Evolutionary conservation across 1,139 yeast species (phyloP), one percentile per base, ranked within the genome.

Genomic region (Pichia sp.): DNA sequence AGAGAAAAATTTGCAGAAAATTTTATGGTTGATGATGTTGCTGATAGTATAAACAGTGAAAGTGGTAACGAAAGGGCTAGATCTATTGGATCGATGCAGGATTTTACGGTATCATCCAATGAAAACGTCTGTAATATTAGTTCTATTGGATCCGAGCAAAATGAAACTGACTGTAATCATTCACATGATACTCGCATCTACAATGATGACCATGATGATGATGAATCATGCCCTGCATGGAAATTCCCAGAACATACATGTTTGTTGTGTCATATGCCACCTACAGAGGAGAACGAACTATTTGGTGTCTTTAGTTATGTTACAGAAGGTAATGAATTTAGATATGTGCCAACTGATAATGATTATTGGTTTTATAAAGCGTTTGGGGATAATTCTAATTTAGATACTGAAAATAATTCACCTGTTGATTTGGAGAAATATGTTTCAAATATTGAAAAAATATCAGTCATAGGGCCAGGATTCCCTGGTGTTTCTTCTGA

Each of bases 231-330:
- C 15, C 37, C 38, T 20, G 69, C 7, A n/a, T 85, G 94, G 94
- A 65, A 65, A 30, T 87, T 76, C 53, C 95, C 95, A 0, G 83
- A 79, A 31, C 80, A 81, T 30, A 83, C 79, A 47, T 91, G 98
- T 58, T 81, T 89, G 31, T 69, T 91, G 24, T 91, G 98, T 59
- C 94, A 89, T 53, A 87, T 86, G 76, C 81, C 88, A 0, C 72
- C 80, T 3, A 76, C 73, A 20, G 39, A 45, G 31, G 73, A 74
- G 37, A 75, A 76, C 20, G 88, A 85, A 10, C 76, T 86, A 0
- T 87, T 83, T 64, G 96, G 95, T 0, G 71, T 83, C 14, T 75
- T 84, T 32, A 72, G 82, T 9, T 72, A 77, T 54, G 67, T 81
- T 23, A 66, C 78, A 3, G 72, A 71, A 35, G 68, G 84, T 0